These are phyloP conservation scores for Pugionium cornutum DNA, from an alignment of 345 rosid genomes.

Conservation along the genomic window DNA sequence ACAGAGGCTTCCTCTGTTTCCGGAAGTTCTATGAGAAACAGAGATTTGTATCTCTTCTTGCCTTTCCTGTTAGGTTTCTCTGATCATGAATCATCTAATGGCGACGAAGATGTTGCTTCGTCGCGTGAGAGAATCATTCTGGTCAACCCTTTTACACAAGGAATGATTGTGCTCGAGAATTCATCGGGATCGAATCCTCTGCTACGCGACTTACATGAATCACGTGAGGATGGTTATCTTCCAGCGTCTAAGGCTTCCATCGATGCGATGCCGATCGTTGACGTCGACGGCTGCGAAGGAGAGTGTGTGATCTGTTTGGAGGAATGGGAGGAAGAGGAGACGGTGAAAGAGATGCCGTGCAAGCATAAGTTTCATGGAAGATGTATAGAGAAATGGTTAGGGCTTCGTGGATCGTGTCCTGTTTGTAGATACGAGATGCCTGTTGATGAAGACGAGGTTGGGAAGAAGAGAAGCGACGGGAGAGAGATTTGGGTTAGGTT, in stretches of 20 bases:
- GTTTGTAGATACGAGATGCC: constrained; percentile 83
- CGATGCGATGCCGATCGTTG: constrained; percentile 58
- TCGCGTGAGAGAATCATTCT: constrained; percentile 57
- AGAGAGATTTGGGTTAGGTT: constrained; percentile 61
- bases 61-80: constrained; percentile 56
- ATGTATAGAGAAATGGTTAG: constrained; percentile 78
- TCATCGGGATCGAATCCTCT: constrained; percentile 48
- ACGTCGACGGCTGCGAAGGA: constrained; percentile 38
- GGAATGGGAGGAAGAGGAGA: constrained; percentile 47
- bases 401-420: constrained; percentile 80
- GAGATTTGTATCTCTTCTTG: constrained; percentile 32
- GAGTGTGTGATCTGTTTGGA: constrained; percentile 77
- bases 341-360: constrained; percentile 77
- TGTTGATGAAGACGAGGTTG: constrained; percentile 49
- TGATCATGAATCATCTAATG: constrained; percentile 35
- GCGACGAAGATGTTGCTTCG: constrained; percentile 18
- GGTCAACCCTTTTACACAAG: constrained; percentile 66
- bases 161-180: constrained; percentile 64
- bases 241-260: constrained; percentile 81
- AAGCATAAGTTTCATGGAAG: constrained; percentile 70
- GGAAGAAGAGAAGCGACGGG: constrained; percentile 36
- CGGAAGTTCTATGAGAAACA: constrained; percentile 42
- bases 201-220: constrained; percentile 37
- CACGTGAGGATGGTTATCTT: constrained; percentile 53
- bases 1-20: constrained; percentile 47